These are phyloP conservation scores for Diaporthe sp. DNA, from an alignment of 2,329 filamentous ascomycete species.

Conservation along the genomic window DNA sequence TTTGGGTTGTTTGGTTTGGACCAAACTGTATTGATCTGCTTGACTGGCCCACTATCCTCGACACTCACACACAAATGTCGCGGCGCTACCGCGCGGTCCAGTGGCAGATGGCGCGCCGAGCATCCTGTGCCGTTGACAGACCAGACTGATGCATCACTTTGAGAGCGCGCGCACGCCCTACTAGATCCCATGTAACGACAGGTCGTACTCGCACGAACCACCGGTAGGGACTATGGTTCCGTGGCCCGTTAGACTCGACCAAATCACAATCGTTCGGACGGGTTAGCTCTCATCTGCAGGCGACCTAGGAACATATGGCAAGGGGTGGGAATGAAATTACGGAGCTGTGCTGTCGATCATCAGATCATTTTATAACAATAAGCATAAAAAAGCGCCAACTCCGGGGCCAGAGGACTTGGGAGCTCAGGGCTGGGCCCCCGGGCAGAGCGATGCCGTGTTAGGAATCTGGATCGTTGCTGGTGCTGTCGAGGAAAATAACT, in stretches of 20 bases:
- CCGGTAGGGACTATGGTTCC: neutral
- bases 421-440: conserved; percentile 12
- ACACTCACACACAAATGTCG: neutral
- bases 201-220: conserved; percentile 21
- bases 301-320: neutral
- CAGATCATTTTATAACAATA: conserved; percentile 25
- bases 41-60: neutral
- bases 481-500: conserved; percentile 2
- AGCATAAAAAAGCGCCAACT: conserved; percentile 19
- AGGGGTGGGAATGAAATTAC: neutral
- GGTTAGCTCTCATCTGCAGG: neutral
- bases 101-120: conserved; percentile 9
- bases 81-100: neutral
- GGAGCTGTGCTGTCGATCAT: conserved; percentile 20
- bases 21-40: neutral
- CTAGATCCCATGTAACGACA: conserved; percentile 4
- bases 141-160: neutral
- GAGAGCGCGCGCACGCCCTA: conserved; percentile 1
- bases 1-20: conserved; percentile 6
- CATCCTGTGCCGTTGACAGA: neutral
- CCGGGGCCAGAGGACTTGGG: neutral
- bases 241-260: conserved; percentile 2
- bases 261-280: conserved; percentile 8
- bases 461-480: conserved; percentile 37
- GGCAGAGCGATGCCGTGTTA: conserved; percentile 36